A percentile compares a stretch with the other conserved stretches of the same genome.
Evolutionary conservation across 75 land plant species (phyloP).

Genomic region (Larix kaempferi): DNA sequence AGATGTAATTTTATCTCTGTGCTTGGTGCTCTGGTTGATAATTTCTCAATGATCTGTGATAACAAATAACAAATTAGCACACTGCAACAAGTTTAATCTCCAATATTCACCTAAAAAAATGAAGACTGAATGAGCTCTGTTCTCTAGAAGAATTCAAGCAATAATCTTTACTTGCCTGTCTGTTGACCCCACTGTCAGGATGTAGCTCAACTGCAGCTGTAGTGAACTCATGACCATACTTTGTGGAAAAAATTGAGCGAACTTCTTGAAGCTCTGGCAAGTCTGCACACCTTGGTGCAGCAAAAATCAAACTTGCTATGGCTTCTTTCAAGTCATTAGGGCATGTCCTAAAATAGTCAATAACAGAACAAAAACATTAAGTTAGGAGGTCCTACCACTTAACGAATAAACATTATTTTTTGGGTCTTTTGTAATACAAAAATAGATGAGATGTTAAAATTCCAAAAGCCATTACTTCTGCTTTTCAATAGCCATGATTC

Average conservation of each 20-base stretch:
- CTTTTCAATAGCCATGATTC: constrained; percentile 36
- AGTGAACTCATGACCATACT: constrained; percentile 89
- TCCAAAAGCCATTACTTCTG: constrained; percentile 24
- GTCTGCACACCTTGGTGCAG: constrained; percentile 87
- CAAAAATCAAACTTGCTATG: constrained; percentile 83
- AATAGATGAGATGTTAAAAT: not conserved
- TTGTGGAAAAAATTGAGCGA: constrained; percentile 61
- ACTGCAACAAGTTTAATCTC: not conserved
- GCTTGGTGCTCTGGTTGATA: constrained; percentile 78
- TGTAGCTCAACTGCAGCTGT: constrained; percentile 78
- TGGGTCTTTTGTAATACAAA: not conserved
- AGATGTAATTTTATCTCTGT: constrained; percentile 68
- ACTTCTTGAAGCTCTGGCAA: constrained; percentile 69
- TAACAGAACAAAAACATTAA: not conserved
- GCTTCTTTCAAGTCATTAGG: constrained; percentile 95
- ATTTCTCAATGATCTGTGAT: constrained; percentile 80
- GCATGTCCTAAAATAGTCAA: constrained; percentile 42
- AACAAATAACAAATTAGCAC: constrained; percentile 10
- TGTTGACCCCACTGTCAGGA: constrained; percentile 87
- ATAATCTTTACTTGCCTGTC: constrained; percentile 41
- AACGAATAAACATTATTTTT: not conserved
- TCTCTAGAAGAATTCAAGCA: not conserved
- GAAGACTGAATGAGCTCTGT: not conserved
- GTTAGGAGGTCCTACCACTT: not conserved
- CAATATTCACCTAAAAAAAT: not conserved